Percentiles rank a stretch among this genome's conserved stretches.
These are phyloP conservation scores for Leccinum obscurum DNA, from an alignment of 768 basidiomycete genomes.

Conservation along the genomic window DNA sequence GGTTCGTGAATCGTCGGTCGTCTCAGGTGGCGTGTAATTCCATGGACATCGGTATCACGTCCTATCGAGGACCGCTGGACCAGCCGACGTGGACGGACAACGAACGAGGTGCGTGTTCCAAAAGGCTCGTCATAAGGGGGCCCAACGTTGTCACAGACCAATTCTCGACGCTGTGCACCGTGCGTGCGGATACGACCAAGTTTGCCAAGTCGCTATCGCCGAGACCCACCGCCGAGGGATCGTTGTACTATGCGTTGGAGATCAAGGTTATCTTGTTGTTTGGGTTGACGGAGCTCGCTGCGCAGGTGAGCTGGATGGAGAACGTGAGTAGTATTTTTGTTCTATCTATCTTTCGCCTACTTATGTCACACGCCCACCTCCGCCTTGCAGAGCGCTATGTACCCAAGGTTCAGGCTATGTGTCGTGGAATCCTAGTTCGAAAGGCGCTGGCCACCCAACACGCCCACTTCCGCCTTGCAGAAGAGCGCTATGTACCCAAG, in stretches of 20 bases:
- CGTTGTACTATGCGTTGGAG: slow-evolving; percentile 27
- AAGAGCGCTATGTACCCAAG: slow-evolving; percentile 60
- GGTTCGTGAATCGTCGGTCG: slow-evolving; percentile 16
- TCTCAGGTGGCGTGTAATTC: slow-evolving; percentile 23
- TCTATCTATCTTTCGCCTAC: not conserved
- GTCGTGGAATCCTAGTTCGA: slow-evolving; percentile 55
- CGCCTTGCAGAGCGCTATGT: too few relatives aligned
- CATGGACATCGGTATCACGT: slow-evolving; percentile 27
- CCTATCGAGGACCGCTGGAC: slow-evolving; percentile 31
- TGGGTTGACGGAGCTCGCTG: slow-evolving; percentile 53
- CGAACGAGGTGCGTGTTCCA: slow-evolving; percentile 29
- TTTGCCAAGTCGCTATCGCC: slow-evolving; percentile 27
- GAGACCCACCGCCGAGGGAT: slow-evolving; percentile 23
- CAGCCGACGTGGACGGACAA: slow-evolving; percentile 36
- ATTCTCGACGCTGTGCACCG: slow-evolving; percentile 37
- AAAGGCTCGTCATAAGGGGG: not conserved
- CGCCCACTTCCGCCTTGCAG: slow-evolving; percentile 57
- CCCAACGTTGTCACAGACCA: slow-evolving; percentile 28
- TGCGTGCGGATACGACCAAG: slow-evolving; percentile 35
- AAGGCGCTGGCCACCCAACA: slow-evolving; percentile 55
- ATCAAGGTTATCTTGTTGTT: slow-evolving; percentile 46
- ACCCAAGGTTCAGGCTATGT: slow-evolving; percentile 53
- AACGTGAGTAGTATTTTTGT: slow-evolving; percentile 37
- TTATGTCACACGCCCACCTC: not conserved
- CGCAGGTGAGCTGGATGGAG: slow-evolving; percentile 52